Evolutionary conservation across 345 rosid species (phyloP).

Genomic region (Dimocarpus longan): DNA sequence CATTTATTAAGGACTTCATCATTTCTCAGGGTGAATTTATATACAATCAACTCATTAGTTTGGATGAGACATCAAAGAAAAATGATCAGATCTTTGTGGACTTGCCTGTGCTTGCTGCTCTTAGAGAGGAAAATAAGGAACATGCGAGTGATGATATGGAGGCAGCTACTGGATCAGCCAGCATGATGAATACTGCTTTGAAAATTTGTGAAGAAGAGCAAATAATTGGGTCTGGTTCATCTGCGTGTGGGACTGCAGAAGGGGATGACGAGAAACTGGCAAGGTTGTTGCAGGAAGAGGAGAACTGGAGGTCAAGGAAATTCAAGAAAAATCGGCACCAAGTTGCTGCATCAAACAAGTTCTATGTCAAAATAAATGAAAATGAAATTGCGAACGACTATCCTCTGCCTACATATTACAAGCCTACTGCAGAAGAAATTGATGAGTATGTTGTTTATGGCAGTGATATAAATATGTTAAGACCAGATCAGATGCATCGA

Average conservation of each 20-base stretch:
- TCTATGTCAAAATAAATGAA: slow-evolving; percentile 71
- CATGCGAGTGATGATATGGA: slow-evolving; percentile 24
- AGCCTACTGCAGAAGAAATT: slow-evolving; percentile 54
- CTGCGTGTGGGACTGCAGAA: slow-evolving; percentile 40
- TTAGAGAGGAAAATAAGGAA: slow-evolving; percentile 49
- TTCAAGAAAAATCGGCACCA: slow-evolving; percentile 45
- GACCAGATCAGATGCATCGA: slow-evolving; percentile 56
- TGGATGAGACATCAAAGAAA: slow-evolving; percentile 56
- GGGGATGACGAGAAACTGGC: slow-evolving; percentile 64
- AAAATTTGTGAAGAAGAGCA: slow-evolving; percentile 31
- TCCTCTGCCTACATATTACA: slow-evolving; percentile 78
- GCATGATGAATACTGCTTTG: slow-evolving; percentile 39
- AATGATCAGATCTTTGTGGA: slow-evolving; percentile 43
- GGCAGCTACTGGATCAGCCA: slow-evolving; percentile 23
- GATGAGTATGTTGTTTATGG: slow-evolving; percentile 63
- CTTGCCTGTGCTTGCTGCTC: slow-evolving; percentile 54
- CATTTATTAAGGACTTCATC: slow-evolving; percentile 54
- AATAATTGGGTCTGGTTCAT: slow-evolving; percentile 22
- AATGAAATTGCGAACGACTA: slow-evolving; percentile 83
- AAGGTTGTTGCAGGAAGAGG: slow-evolving; percentile 68
- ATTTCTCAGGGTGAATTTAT: slow-evolving; percentile 65
- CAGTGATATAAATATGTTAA: slow-evolving; percentile 30
- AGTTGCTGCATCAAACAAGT: slow-evolving; percentile 45
- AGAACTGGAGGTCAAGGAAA: slow-evolving; percentile 58
- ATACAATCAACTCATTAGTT: slow-evolving; percentile 58